phyloP scores from a whole-genome alignment of 1,284 basidiomycete genomes.

The Moesziomyces antarcticus region DNA sequence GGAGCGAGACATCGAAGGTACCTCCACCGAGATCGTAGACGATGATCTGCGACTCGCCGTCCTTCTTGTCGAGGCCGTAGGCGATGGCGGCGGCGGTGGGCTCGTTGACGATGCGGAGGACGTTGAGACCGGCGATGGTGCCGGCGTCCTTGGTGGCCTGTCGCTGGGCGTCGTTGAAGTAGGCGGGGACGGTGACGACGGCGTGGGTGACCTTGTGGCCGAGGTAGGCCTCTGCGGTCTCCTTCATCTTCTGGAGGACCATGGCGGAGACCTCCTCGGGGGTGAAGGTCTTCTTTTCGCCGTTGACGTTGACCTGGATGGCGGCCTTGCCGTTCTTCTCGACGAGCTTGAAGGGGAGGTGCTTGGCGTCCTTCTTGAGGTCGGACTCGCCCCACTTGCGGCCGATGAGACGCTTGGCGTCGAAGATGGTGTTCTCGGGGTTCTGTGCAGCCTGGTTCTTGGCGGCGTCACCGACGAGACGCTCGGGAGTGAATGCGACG shows the following conservation, averaged over 20 bases:
- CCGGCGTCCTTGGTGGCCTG: slow-evolving; percentile 99
- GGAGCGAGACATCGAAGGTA: slow-evolving; percentile 97
- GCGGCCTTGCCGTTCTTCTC: slow-evolving; percentile 68
- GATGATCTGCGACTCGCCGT: slow-evolving; percentile 93
- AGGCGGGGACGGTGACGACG: slow-evolving; percentile 97
- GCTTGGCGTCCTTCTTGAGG: slow-evolving; percentile 69
- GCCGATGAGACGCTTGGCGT: slow-evolving; percentile 93
- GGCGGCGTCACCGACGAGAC: slow-evolving; percentile 77
- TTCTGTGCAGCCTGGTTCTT: slow-evolving; percentile 77
- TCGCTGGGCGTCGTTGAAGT: slow-evolving; percentile 93
- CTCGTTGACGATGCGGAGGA: slow-evolving; percentile 98
- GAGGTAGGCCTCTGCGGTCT: slow-evolving; percentile 97
- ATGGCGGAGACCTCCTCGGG: slow-evolving; percentile 93
- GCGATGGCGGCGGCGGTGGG: slow-evolving; percentile 94
- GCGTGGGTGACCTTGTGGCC: slow-evolving; percentile 94
- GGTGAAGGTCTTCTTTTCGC: slow-evolving; percentile 66
- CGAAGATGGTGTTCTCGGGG: slow-evolving; percentile 89
- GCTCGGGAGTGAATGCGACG: slow-evolving; percentile 73
- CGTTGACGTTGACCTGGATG: slow-evolving; percentile 64
- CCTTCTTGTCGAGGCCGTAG: slow-evolving; percentile 95
- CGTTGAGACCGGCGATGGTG: slow-evolving; percentile 92
- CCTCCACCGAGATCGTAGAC: slow-evolving; percentile 99
- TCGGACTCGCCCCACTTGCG: slow-evolving; percentile 72
- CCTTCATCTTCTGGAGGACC: slow-evolving; percentile 98
- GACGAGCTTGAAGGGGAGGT: slow-evolving; percentile 70